These are phyloP conservation scores for Brasilioporus rufonigricans DNA, from an alignment of 768 basidiomycete genomes.

Conservation along the genomic window DNA sequence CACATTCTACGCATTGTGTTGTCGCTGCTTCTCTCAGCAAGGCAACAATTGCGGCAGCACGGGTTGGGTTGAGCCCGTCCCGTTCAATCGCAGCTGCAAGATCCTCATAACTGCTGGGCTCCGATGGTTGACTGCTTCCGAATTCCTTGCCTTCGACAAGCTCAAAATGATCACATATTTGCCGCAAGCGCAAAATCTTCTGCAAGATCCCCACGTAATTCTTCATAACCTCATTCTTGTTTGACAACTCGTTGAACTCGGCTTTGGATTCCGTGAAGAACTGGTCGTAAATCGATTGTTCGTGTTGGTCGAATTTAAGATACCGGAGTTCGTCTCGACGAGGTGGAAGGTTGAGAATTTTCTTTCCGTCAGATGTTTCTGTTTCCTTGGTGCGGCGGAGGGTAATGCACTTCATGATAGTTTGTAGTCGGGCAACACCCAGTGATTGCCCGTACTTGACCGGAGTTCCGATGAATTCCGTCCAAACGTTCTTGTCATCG, in stretches of 20 bases:
- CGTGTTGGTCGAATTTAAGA: conserved; percentile 79
- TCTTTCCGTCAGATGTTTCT: conserved; percentile 73
- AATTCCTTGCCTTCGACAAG: conserved; percentile 72
- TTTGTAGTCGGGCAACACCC: conserved; percentile 91
- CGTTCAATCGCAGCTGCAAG: conserved; percentile 69
- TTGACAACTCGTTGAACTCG: conserved; percentile 82
- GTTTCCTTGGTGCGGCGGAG: conserved; percentile 95
- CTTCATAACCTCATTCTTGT: conserved; percentile 94
- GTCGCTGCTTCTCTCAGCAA: conserved; percentile 83
- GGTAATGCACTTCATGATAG: conserved; percentile 95
- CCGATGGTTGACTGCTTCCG: conserved; percentile 45
- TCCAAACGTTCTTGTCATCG: conserved; percentile 92
- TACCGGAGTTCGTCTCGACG: conserved; percentile 86
- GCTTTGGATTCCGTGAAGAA: conserved; percentile 90
- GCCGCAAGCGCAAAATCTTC: conserved; percentile 91
- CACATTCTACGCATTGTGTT: conserved; percentile 88
- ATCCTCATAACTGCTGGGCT: conserved; percentile 67
- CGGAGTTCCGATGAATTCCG: conserved; percentile 86
- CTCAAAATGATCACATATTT: conserved; percentile 97
- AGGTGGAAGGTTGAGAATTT: conserved; percentile 84
- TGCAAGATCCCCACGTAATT: conserved; percentile 98
- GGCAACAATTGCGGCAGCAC: conserved; percentile 83
- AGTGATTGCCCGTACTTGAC: conserved; percentile 90
- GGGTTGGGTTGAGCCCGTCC: conserved; percentile 72
- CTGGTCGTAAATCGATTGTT: conserved; percentile 82